A percentile compares a stretch with the other conserved stretches of the same genome.
phyloP scores from a whole-genome alignment of 1,284 basidiomycete species.

The Cystobasidiaceae sp. region DNA sequence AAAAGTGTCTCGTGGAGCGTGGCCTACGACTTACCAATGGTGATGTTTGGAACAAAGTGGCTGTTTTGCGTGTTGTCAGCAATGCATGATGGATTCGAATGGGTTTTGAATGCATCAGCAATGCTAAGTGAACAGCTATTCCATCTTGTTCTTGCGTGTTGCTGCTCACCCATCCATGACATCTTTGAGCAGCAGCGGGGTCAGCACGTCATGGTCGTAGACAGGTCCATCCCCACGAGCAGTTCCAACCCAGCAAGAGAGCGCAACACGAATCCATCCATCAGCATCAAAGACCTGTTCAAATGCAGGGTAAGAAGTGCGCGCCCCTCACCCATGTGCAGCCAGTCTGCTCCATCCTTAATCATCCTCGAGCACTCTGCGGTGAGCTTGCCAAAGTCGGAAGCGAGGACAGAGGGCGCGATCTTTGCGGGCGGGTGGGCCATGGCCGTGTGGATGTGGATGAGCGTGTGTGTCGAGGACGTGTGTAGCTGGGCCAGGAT shows the following conservation, averaged over 20 bases:
- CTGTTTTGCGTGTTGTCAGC: conserved; percentile 49
- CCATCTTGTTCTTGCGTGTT: not conserved
- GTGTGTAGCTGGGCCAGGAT: no score
- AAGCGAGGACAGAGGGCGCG: conserved; percentile 48
- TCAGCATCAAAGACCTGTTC: not conserved
- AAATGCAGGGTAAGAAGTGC: not conserved
- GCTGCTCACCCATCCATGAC: conserved; percentile 88
- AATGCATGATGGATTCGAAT: not conserved
- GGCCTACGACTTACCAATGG: conserved; percentile 68
- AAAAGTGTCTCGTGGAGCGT: no score
- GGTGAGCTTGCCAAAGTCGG: conserved; percentile 87
- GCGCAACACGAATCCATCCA: conserved; percentile 35
- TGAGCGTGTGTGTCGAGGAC: no score
- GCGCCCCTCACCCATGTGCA: conserved; percentile 78
- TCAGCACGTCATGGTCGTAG: not conserved
- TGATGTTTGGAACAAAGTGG: conserved; percentile 98
- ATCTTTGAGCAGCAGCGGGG: conserved; percentile 53
- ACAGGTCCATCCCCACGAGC: no score
- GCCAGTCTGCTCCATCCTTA: conserved; percentile 84
- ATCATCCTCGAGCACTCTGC: conserved; percentile 92
- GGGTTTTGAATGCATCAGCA: no score
- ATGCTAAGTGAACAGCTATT: not conserved
- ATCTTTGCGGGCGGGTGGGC: conserved; percentile 32
- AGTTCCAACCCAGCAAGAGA: no score
- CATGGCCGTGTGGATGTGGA: not conserved